Base-by-base conservation (phyloP, 1,284 basidiomycete genomes). In the Apiotrichum mycotoxinovorans region DNA sequence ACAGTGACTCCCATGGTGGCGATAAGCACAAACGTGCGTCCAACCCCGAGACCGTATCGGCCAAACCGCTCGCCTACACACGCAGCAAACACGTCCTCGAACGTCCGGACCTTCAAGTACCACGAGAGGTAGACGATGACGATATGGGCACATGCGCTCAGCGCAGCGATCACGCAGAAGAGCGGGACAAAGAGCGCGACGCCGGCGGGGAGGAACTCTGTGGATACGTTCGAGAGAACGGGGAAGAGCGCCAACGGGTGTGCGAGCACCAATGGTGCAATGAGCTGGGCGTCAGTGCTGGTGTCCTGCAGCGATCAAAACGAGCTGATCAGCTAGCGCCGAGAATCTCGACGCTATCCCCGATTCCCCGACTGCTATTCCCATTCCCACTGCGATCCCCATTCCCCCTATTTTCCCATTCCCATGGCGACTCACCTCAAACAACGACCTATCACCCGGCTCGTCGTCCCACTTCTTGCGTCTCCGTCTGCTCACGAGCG, bases 41-140 rank as follows among this genome's bases (percentile, higher is more conserved):
- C 74, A 0, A 64, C 70, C 55, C 69, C 71, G 14, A 69, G 56
- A 1, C 71, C 75, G 40, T 69, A 68, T 22, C 52, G 57, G 1
- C 71, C 69, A 46, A 67, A 75, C 37, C 62, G 63, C 30, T 66
- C 72, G 34, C 65, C 69, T 12, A 66, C 72, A 54, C 51, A 63
- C 2, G 62, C 58, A 1, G 69, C 72, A 34, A 72, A 74, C 11
- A 76, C 74, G n/a, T 76, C 73, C 54, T 78, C 75, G 54, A 77
- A 76, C 11, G 66, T 67, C 12, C 61, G 60, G 1, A 76, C 75
- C 49, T 76, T 76, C 45, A 78, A 70, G 61, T 78, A 78, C 75
- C 75, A 74, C 1, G 74, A 65, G 2, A 78, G 69, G 56, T 78
- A 77, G 44, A 77, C 74, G 23, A 75, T 74, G 40, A 78, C 76